These are phyloP conservation scores for Pythium monospermum DNA, from an alignment of 352 stramenopile species.

Conservation along the genomic window DNA sequence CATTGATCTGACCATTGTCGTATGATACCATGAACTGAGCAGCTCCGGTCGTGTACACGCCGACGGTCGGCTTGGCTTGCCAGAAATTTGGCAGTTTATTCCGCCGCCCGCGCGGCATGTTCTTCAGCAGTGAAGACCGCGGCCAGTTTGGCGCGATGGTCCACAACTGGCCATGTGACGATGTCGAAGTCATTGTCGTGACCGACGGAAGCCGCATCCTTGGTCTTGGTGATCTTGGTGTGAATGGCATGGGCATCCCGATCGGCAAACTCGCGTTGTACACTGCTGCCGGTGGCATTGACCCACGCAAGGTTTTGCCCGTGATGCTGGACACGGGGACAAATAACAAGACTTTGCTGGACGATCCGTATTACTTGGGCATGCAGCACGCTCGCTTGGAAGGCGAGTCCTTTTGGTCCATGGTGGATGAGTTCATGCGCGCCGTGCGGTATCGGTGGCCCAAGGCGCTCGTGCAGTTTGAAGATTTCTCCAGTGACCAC, in stretches of 20 bases:
- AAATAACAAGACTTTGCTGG: constrained; percentile 92
- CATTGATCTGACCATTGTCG: neutral
- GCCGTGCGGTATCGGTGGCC: constrained; percentile 87
- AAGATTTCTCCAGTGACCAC: constrained; percentile 93
- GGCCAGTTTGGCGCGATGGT: constrained; percentile 88
- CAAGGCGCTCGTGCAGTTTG: constrained; percentile 94
- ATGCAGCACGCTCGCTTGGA: constrained; percentile 87
- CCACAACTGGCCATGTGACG: constrained; percentile 95
- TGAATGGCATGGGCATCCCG: constrained; percentile 97
- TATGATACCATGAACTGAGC: neutral
- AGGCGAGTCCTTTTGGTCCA: constrained; percentile 91
- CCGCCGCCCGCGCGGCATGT: constrained; percentile 91
- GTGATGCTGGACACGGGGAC: constrained; percentile 96
- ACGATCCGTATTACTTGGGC: constrained; percentile 95
- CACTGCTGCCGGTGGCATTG: constrained; percentile 92
- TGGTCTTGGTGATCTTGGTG: constrained; percentile 94
- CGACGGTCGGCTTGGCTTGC: constrained; percentile 93
- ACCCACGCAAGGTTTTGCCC: constrained; percentile 91
- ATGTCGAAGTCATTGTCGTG: constrained; percentile 97
- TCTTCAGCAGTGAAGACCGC: constrained; percentile 91
- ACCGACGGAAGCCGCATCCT: constrained; percentile 97
- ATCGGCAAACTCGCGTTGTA: constrained; percentile 97
- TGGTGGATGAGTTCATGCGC: constrained; percentile 94
- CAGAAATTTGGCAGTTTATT: constrained; percentile 91
- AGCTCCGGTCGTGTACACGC: constrained; percentile 97